Evolutionary conservation across 768 basidiomycete genomes (phyloP), one percentile per base, ranked within the genome.

Genomic region (Boletales sp.): DNA sequence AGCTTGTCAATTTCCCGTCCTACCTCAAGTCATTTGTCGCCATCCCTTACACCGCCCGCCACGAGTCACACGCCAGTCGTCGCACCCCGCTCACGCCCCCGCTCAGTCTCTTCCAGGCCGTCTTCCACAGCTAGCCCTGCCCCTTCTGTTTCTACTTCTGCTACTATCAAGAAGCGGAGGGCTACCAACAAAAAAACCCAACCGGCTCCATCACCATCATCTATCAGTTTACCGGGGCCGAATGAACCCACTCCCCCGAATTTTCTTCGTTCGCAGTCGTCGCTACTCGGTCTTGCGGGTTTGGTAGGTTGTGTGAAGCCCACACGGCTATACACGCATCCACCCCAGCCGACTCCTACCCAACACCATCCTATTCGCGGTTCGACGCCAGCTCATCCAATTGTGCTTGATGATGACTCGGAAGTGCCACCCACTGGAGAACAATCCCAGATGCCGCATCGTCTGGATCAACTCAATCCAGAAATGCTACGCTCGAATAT

Each of bases 191-290:
- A 69, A 49, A 66, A 73, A 49, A 65, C 75, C 47, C 39, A 27
- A 27, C 7, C 70, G 5, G 74, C 78, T 1, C 74, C 78, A 10
- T 75, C 77, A 13, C 72, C 76, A 10, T 82, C 82, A 13, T 74
- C 80, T 39, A 87, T 90, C 21, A 52, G 71, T 18, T 67, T 90
- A 1, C 87, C 87, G 0, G 79, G 81, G 55, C 79, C 84, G 19
- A 73, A 78, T 43, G 77, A 72, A 37, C 84, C 83, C 2, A 68
- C 74, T 14, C 88, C 87, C 15, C 68, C 78, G 8, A 81, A 88
- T 63, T 86, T 88, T 49, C 69, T 90, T 44, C 83, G 88, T 29
- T 88, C 79, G 55, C 87, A 90, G 63, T 73, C 81, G 31, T 82
- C 83, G 1, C 71, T 90, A 3, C 74, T 90, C 8, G 88, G 88